Conservation (phyloP, 495 filamentous ascomycete species). For the Thermochaetoides thermophila region DNA sequence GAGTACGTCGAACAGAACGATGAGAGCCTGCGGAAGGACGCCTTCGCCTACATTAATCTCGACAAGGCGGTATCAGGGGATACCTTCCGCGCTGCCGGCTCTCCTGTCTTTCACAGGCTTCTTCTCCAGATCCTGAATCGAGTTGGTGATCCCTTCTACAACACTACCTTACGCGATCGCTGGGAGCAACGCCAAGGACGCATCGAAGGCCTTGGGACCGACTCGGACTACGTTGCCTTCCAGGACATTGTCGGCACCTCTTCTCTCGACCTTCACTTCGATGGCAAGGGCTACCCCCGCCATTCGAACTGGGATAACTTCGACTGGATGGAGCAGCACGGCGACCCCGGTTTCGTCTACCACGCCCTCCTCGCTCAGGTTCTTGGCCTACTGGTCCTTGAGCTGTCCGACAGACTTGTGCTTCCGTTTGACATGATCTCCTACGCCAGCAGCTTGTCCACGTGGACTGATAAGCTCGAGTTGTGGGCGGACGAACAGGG, state of each 20-base stretch:
- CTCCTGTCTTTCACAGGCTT: slow-evolving; percentile 58
- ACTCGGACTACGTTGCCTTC: slow-evolving; percentile 84
- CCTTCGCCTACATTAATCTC: slow-evolving; percentile 82
- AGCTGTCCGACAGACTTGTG: slow-evolving; percentile 65
- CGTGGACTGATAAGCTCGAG: slow-evolving; percentile 53
- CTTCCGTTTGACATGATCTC: slow-evolving; percentile 65
- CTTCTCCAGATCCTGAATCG: slow-evolving; percentile 59
- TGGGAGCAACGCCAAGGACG: slow-evolving; percentile 55
- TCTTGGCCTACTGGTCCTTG: slow-evolving; percentile 68
- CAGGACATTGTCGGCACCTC: slow-evolving; percentile 88
- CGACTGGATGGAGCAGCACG: slow-evolving; percentile 65
- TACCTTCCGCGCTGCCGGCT: slow-evolving; percentile 60
- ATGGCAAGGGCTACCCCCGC: slow-evolving; percentile 50
- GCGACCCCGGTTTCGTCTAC: slow-evolving; percentile 71
- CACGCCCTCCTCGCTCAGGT: slow-evolving; percentile 69
- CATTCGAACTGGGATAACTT: slow-evolving; percentile 82
- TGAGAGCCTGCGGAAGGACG: slow-evolving; percentile 54
- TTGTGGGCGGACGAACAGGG: slow-evolving; percentile 36
- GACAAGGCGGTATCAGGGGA: slow-evolving; percentile 68
- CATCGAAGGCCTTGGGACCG: slow-evolving; percentile 59
- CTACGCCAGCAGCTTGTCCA: slow-evolving; percentile 42
- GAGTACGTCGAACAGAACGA: slow-evolving; percentile 90
- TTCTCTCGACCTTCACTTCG: slow-evolving; percentile 75
- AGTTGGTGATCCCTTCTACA: slow-evolving; percentile 53
- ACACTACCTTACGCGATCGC: slow-evolving; percentile 55